Conservation (phyloP, 2,329 filamentous ascomycete species). For the Penicillium thymicola region DNA sequence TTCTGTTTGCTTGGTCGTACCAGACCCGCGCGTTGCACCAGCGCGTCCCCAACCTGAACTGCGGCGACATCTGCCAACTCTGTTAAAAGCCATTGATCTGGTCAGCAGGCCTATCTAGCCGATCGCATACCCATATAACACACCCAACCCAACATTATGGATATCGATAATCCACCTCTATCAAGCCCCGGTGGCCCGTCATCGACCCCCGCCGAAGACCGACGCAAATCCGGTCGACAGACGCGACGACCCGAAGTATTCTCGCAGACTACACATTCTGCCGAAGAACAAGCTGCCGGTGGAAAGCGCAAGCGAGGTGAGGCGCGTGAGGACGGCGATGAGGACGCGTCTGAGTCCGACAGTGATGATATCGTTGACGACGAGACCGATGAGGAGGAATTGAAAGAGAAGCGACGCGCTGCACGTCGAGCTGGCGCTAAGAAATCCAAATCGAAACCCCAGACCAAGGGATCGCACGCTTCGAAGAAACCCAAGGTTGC, state of each 20-base stretch:
- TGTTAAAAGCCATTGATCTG: not conserved
- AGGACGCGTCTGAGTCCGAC: conserved; percentile 38
- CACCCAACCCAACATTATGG: conserved; percentile 13
- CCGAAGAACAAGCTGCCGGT: conserved; percentile 25
- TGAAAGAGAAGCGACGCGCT: conserved; percentile 43
- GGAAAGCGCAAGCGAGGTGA: conserved; percentile 51
- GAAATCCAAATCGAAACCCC: conserved; percentile 41
- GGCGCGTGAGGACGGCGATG: conserved; percentile 35
- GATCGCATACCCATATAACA: conserved; percentile 2
- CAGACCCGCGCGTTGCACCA: conserved; percentile 22
- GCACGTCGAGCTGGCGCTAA: conserved; percentile 33
- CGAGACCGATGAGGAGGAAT: conserved; percentile 50
- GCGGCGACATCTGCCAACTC: conserved; percentile 1
- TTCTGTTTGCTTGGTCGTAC: conserved; percentile 15
- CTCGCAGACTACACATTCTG: conserved; percentile 36
- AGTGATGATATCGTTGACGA: conserved; percentile 38
- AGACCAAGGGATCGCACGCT: conserved; percentile 32
- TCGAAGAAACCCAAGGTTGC: conserved; percentile 57
- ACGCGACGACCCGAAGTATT: conserved; percentile 44
- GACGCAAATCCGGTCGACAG: conserved; percentile 45
- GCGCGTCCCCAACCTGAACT: conserved; percentile 21
- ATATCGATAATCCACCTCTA: conserved; percentile 16
- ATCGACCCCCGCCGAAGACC: conserved; percentile 30
- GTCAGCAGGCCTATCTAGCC: not conserved
- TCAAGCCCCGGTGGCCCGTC: conserved; percentile 11